Evolutionary conservation across 176 grass and related monocot species (phyloP), one percentile per base, ranked within the genome.

Genomic region (Areca catechu): DNA sequence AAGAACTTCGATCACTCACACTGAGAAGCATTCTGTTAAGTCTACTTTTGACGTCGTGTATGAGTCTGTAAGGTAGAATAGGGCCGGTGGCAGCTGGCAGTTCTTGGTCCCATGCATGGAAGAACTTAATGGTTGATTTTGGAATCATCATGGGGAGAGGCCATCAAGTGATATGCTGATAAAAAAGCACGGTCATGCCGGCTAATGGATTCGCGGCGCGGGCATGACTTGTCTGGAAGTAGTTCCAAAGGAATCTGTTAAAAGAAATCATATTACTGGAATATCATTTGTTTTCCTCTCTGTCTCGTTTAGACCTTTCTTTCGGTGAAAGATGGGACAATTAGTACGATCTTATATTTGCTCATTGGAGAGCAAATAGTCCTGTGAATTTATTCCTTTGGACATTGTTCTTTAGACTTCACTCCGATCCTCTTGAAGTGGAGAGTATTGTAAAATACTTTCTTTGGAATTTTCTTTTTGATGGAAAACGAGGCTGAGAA

Each of bases 131-230:
- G 93, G 92, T 56, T 56, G 80, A 62, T 54, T 98, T 83, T 63
- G 76, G 82, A 17, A 60, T 98, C 61, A 71, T 98, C 61, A 87
- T 30, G 78, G 80, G 66, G 77, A 84, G 58, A 57, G 48, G 57
- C 84, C 93, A 23, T 83, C 76, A 16, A 69, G 92, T 78, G 54
- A 75, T 58, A 67, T 28, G 68, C 29, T 98, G 52, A 70, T 92
- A 52, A 98, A 71, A 84, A 62, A 80, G 66, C 88, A 92, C n/a
- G n/a, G 58, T 93, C 88, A 50, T 89, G 88, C 70, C 62, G 88
- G 67, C 53, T 93, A 17, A 72, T 79, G 5, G 22, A 48, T 58
- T 72, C 89, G 10, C 70, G 79, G 56, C 69, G 60, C 12, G 69
- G 72, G 0, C 57, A 19, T 3, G 21, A 53, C 19, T 69, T 69